Evolutionary conservation across 2,329 filamentous ascomycete species (phyloP).

Genomic region (Aureobasidium sp.): DNA sequence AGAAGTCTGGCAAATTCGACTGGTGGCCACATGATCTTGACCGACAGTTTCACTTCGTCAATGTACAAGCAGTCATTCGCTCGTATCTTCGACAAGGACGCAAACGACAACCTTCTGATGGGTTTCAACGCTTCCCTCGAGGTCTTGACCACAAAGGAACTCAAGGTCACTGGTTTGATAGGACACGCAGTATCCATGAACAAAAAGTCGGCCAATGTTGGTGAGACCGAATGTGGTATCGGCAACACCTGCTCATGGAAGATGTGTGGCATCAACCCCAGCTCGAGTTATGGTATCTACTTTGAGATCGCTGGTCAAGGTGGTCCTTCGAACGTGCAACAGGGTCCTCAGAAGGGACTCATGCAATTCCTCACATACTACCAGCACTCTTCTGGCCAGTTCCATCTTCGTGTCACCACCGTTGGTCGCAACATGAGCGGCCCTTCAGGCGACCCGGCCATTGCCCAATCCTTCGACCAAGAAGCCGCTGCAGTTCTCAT

Average conservation of each 20-base stretch:
- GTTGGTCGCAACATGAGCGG: conserved; percentile 86
- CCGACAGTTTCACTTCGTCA: conserved; percentile 95
- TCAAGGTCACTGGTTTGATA: conserved; percentile 96
- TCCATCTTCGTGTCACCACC: conserved; percentile 91
- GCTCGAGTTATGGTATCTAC: conserved; percentile 89
- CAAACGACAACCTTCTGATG: conserved; percentile 90
- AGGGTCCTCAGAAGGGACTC: conserved; percentile 84
- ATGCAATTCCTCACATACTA: conserved; percentile 99
- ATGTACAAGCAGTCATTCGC: conserved; percentile 99
- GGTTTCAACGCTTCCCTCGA: conserved; percentile 96
- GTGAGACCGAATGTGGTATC: conserved; percentile 96
- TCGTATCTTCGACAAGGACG: conserved; percentile 94
- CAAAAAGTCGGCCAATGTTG: conserved; percentile 95
- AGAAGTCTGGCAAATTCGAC: conserved; percentile 94
- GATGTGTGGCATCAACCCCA: conserved; percentile 96
- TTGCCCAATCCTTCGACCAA: conserved; percentile 96
- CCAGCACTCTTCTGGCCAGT: conserved; percentile 93
- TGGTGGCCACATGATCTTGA: conserved; percentile 95
- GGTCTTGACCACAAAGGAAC: conserved; percentile 92
- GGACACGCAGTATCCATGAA: conserved; percentile 94
- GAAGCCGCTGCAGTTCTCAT: conserved; percentile 96
- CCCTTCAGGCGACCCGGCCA: conserved; percentile 85
- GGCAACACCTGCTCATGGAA: conserved; percentile 99
- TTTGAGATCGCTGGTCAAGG: conserved; percentile 96
- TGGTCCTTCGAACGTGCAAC: conserved; percentile 75